Evolutionary conservation across 2,329 filamentous ascomycete species (phyloP), one percentile per base, ranked within the genome.

Genomic region (Exophiala sp.): DNA sequence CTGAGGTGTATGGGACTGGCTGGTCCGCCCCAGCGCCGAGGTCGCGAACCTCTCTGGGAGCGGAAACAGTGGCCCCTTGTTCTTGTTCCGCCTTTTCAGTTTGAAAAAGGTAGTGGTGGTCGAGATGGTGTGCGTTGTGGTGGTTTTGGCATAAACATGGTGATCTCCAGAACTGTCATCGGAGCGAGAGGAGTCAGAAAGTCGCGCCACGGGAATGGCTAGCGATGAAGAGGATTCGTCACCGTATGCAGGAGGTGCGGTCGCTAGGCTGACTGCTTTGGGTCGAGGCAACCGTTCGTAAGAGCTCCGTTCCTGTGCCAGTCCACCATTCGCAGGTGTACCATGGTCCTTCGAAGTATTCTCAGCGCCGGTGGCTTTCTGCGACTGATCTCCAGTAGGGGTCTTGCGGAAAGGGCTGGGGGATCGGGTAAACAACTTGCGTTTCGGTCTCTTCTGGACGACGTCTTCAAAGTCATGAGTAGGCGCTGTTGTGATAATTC

Each of bases 401-500:
- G 41, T 50, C 38, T 58, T 54, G 44, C 56, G 55, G n/a, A 58
- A 55, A 8, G 53, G 46, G 39, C 56, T 58, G 14, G 51, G 34
- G 5, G 48, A 41, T 27, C 56, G 45, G 13, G 40, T n/a, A 38
- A 58, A 56, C 32, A 56, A 32, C 41, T 52, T 56, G 38, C 49
- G 38, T 34, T 50, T 53, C 2, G 51, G 37, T 62, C 62, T 46
- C 67, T 67, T 59, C 62, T 60, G 14, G 62, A 65, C 2, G 63
- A 52, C 45, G 63, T 70, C 66, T 29, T 73, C 73, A 16, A 80
- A 64, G 44, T 85, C 79, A 58, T 71, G 69, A 43, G 89, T 93
- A 8, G 93, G 90, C 13, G 90, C 87, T 9, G 91, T 97, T 43
- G 86, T 95, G 66, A 97, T 93, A 65, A 97, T 97, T 16, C 76